These are phyloP conservation scores for Amanita subjunquillea DNA, from an alignment of 768 basidiomycete species.

Conservation along the genomic window DNA sequence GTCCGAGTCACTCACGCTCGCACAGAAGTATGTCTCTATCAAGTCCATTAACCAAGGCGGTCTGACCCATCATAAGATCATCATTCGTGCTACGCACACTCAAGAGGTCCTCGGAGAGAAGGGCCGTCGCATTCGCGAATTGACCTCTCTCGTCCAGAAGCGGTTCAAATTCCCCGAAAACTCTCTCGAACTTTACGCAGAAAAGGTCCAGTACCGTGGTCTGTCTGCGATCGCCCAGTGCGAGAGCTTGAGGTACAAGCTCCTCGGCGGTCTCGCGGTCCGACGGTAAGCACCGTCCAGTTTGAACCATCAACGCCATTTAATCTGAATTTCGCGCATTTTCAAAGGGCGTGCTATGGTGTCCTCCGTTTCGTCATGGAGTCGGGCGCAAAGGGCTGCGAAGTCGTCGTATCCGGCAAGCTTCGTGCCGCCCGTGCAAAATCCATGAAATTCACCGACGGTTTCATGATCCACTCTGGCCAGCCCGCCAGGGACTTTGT, in stretches of 20 bases:
- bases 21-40: constrained; percentile 62
- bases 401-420: constrained; percentile 99
- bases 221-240: constrained; percentile 98
- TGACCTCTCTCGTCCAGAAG: constrained; percentile 97
- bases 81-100: constrained; percentile 99
- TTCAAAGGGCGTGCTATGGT: constrained; percentile 87
- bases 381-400: constrained; percentile 98
- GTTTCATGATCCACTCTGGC: constrained; percentile 99
- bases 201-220: constrained; percentile 98
- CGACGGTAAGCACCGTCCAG: constrained; percentile 61
- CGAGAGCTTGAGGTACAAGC: constrained; percentile 97
- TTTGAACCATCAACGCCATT: not conserved
- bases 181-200: constrained; percentile 96
- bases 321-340: not conserved
- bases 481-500: constrained; percentile 96
- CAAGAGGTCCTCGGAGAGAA: constrained; percentile 99
- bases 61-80: constrained; percentile 50
- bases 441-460: constrained; percentile 99
- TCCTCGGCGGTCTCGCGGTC: constrained; percentile 98
- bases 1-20: constrained; percentile 99
- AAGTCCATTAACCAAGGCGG: constrained; percentile 1
- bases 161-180: constrained; percentile 99
- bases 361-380: constrained; percentile 99
- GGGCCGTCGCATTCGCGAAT: constrained; percentile 97
- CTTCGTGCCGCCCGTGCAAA: constrained; percentile 99